These are phyloP conservation scores for Neoboletus brunneissimus DNA, from an alignment of 768 basidiomycete species.

Conservation along the genomic window DNA sequence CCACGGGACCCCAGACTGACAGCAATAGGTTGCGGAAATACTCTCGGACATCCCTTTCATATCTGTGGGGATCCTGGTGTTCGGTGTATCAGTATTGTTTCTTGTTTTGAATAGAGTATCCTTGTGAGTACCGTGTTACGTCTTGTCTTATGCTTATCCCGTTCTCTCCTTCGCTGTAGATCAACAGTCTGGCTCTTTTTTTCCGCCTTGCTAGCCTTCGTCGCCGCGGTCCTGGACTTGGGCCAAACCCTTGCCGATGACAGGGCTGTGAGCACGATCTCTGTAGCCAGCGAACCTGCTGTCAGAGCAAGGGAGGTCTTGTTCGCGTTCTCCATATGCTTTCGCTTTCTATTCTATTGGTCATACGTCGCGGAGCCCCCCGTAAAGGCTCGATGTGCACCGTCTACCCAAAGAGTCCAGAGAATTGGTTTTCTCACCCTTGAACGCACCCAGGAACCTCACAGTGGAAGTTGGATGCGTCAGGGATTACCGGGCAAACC, in stretches of 20 bases:
- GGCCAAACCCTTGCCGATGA: slow-evolving; percentile 48
- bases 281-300: slow-evolving; percentile 29
- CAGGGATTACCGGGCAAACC: slow-evolving; percentile 58
- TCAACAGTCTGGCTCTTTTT: slow-evolving; percentile 50
- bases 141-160: background rate
- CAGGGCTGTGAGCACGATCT: slow-evolving; percentile 23
- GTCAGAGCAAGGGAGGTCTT: slow-evolving; percentile 56
- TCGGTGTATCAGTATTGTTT: slow-evolving; percentile 58
- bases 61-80: slow-evolving; percentile 60
- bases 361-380: slow-evolving; percentile 58
- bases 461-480: slow-evolving; percentile 63
- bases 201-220: slow-evolving; percentile 59
- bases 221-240: slow-evolving; percentile 62
- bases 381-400: slow-evolving; percentile 31
- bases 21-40: slow-evolving; percentile 49
- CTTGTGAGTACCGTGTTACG: slow-evolving; percentile 39
- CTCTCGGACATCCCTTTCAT: slow-evolving; percentile 67
- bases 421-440: slow-evolving; percentile 16
- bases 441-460: slow-evolving; percentile 26
- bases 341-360: slow-evolving; percentile 71
- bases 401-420: slow-evolving; percentile 13
- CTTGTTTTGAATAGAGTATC: slow-evolving; percentile 50
- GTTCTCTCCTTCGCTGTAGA: slow-evolving; percentile 27
- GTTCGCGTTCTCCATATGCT: slow-evolving; percentile 53
- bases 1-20: slow-evolving; percentile 4